Conservation (phyloP, 192 early-diverging fungal species). For the Oehlia diaphana region DNA sequence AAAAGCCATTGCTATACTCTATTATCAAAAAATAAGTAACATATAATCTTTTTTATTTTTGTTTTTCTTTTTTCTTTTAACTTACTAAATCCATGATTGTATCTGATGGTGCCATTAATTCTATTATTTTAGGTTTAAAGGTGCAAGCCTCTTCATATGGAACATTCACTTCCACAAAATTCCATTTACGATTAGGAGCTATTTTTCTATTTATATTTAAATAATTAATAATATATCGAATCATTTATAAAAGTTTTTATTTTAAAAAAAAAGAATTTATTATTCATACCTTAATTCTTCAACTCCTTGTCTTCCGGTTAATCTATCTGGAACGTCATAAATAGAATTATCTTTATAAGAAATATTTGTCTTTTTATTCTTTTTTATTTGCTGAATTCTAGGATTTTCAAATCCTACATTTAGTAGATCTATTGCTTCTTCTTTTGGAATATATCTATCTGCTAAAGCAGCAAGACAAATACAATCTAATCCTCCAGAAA, state of each 20-base stretch:
- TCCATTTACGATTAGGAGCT: slow-evolving; percentile 75
- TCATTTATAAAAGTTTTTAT: neutral
- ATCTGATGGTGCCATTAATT: slow-evolving; percentile 75
- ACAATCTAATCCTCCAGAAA: slow-evolving; percentile 96
- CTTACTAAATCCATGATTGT: slow-evolving; percentile 91
- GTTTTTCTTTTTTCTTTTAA: neutral
- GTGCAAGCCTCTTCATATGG: slow-evolving; percentile 68
- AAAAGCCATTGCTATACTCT: slow-evolving; percentile 95
- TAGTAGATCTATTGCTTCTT: slow-evolving; percentile 85
- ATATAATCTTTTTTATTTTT: neutral
- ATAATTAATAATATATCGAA: neutral
- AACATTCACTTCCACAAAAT: slow-evolving; percentile 89
- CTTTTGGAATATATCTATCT: slow-evolving; percentile 63
- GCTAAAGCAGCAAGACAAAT: slow-evolving; percentile 83
- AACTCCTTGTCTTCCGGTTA: slow-evolving; percentile 64
- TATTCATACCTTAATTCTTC: slow-evolving; percentile 43
- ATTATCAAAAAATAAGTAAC: slow-evolving; percentile 8
- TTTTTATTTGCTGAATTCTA: slow-evolving; percentile 52
- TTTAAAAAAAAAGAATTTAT: neutral
- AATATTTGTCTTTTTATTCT: slow-evolving; percentile 35
- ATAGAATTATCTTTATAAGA: slow-evolving; percentile 25
- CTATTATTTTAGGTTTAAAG: slow-evolving; percentile 58
- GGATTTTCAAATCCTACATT: slow-evolving; percentile 98
- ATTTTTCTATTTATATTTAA: slow-evolving; percentile 52
- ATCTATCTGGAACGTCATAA: slow-evolving; percentile 83